These are phyloP conservation scores for Asparagopsis taxiformis DNA, from an alignment of 31 red algal genomes.

Conservation along the genomic window DNA sequence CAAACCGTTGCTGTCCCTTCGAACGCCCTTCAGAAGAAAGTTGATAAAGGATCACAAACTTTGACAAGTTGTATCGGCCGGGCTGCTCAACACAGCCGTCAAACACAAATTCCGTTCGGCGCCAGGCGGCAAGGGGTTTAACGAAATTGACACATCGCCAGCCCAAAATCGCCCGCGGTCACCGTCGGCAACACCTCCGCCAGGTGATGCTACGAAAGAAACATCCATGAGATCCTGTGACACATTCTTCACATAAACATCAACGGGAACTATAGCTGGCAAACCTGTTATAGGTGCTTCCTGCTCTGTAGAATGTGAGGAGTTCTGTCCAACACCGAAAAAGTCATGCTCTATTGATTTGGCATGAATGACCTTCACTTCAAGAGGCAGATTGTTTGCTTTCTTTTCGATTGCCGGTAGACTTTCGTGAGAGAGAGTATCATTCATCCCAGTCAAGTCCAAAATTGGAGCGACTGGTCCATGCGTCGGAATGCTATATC, in stretches of 20 bases:
- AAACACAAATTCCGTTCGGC: conserved; percentile 39
- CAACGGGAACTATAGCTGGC: conserved; percentile 35
- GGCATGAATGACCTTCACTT: conserved; percentile 22
- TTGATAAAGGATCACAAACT: conserved; percentile 43
- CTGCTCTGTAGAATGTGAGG: background rate
- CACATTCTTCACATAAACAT: conserved; percentile 42
- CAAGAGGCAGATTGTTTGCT: too few species aligned
- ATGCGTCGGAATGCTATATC: background rate
- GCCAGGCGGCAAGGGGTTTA: conserved; percentile 43
- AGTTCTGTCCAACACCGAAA: conserved; percentile 5
- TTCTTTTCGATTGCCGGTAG: too few species aligned
- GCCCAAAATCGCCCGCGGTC: conserved; percentile 64
- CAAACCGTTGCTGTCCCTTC: conserved; percentile 6
- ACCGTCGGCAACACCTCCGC: conserved; percentile 43
- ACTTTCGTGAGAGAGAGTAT: too few species aligned
- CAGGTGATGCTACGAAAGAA: conserved; percentile 32
- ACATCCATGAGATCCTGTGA: conserved; percentile 42
- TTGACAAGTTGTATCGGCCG: conserved; percentile 45
- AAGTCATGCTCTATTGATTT: conserved; percentile 46
- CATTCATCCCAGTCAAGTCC: too few species aligned
- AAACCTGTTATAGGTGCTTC: background rate
- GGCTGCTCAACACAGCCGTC: conserved; percentile 31
- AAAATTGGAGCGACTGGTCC: too few species aligned
- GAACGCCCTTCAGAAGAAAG: conserved; percentile 8
- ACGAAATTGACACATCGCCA: conserved; percentile 58